These are phyloP conservation scores for Coniochaeta hoffmannii DNA, from an alignment of 2,329 filamentous ascomycete species.

Conservation along the genomic window DNA sequence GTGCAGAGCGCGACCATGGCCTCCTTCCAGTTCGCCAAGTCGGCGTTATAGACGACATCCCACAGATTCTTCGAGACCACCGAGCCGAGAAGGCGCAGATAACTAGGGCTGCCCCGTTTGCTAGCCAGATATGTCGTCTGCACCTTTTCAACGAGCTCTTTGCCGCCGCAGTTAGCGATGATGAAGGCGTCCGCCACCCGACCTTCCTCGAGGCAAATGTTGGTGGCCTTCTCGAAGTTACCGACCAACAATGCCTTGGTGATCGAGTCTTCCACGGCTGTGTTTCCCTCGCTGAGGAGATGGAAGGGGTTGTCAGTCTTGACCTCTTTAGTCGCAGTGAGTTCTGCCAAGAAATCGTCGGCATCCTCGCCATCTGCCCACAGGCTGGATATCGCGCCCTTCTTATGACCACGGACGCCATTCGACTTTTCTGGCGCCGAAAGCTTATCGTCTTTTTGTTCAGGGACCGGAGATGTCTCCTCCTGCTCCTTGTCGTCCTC, in stretches of 20 bases:
- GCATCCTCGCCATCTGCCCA: constrained; percentile 68
- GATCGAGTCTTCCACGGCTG: constrained; percentile 74
- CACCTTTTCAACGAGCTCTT: constrained; percentile 88
- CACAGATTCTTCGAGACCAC: constrained; percentile 95
- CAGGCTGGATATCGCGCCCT: constrained; percentile 60
- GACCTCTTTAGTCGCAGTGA: constrained; percentile 81
- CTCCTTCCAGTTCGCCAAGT: constrained; percentile 91
- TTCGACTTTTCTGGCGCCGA: constrained; percentile 29
- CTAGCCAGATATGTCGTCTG: constrained; percentile 85
- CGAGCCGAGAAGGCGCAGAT: constrained; percentile 81
- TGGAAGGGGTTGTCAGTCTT: constrained; percentile 94
- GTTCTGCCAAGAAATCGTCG: constrained; percentile 79
- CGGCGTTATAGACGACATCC: constrained; percentile 96
- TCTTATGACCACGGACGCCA: constrained; percentile 39
- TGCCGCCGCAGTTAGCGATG: constrained; percentile 93
- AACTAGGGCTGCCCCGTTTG: constrained; percentile 78
- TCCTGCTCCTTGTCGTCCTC: constrained; percentile 30
- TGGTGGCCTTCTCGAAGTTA: constrained; percentile 82
- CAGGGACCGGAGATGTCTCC: constrained; percentile 6
- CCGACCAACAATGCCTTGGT: constrained; percentile 85
- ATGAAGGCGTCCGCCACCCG: constrained; percentile 95
- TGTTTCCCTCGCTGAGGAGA: constrained; percentile 78
- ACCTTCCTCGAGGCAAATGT: constrained; percentile 81
- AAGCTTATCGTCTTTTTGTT: constrained; percentile 13
- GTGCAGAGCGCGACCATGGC: constrained; percentile 94